These are phyloP conservation scores for Aspergillus pseudotamarii DNA, from an alignment of 2,329 filamentous ascomycete species.

Conservation along the genomic window DNA sequence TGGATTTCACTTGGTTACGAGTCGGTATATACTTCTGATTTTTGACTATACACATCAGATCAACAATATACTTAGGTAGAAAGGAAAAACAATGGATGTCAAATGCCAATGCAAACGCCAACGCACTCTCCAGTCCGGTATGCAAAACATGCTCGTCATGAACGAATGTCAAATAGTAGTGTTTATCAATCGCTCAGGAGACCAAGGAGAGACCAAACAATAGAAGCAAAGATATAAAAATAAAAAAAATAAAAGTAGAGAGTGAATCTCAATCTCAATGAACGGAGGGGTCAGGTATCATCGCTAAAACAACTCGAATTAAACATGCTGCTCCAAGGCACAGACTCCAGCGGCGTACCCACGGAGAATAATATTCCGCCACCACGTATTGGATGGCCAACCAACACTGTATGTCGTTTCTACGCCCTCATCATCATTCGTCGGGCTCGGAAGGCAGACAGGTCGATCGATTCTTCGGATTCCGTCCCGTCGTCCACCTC, in stretches of 20 bases:
- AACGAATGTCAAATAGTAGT: not conserved
- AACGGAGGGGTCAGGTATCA: conserved; percentile 11
- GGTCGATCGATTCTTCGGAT: conserved; percentile 23
- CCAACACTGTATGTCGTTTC: not conserved
- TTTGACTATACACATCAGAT: not conserved
- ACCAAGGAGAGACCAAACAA: not conserved
- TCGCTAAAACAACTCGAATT: not conserved
- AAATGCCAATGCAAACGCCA: not conserved
- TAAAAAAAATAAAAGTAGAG: not conserved
- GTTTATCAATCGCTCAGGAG: not conserved
- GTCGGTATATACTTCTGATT: not conserved
- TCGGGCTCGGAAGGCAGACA: conserved; percentile 21
- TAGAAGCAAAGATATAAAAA: too few species aligned
- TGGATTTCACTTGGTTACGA: not conserved
- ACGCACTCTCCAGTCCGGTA: not conserved
- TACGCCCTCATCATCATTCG: conserved; percentile 15
- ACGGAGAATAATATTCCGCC: not conserved
- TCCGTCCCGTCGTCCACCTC: conserved; percentile 23
- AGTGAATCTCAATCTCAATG: not conserved
- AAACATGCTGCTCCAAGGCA: not conserved
- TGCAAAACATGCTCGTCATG: not conserved
- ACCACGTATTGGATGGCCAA: not conserved
- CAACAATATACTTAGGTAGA: not conserved
- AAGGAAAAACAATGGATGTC: not conserved
- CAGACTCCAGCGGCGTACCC: not conserved